phyloP scores from a whole-genome alignment of 2,329 filamentous ascomycete species.

The Phialophora chinensis region DNA sequence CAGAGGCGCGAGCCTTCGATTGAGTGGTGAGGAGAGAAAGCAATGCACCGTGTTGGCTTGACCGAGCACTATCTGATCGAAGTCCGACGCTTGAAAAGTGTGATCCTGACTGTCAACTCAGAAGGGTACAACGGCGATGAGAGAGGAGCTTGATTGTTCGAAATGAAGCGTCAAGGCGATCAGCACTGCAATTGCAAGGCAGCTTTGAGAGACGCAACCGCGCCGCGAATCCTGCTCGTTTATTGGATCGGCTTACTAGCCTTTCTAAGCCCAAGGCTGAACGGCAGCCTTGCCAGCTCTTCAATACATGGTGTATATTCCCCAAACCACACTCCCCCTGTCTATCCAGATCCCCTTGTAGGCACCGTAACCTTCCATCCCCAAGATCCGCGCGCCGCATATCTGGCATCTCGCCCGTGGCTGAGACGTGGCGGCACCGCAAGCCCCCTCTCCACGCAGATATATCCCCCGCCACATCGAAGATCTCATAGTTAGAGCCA shows the following conservation, averaged over 20 bases:
- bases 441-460: not conserved
- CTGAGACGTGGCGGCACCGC: not conserved
- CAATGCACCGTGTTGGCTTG: not conserved
- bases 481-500: not conserved
- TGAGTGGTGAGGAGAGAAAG: not conserved
- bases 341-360: not conserved
- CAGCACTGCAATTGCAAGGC: slow-evolving; percentile 9
- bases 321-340: not conserved
- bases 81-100: not conserved
- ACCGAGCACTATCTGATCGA: not conserved
- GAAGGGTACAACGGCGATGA: not conserved
- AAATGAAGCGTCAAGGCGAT: not conserved
- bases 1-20: slow-evolving; percentile 25
- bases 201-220: slow-evolving; percentile 16
- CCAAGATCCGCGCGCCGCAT: not conserved
- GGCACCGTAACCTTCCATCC: not conserved
- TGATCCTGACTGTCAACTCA: not conserved
- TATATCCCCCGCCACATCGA: not conserved
- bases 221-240: not conserved
- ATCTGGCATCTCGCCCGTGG: not conserved
- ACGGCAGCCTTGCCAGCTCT: not conserved
- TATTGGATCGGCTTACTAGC: slow-evolving; percentile 2
- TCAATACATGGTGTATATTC: not conserved
- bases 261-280: slow-evolving; percentile 3
- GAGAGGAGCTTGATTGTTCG: slow-evolving; percentile 5